These are phyloP conservation scores for Aspergillus taichungensis DNA, from an alignment of 495 filamentous ascomycete species.

Conservation along the genomic window DNA sequence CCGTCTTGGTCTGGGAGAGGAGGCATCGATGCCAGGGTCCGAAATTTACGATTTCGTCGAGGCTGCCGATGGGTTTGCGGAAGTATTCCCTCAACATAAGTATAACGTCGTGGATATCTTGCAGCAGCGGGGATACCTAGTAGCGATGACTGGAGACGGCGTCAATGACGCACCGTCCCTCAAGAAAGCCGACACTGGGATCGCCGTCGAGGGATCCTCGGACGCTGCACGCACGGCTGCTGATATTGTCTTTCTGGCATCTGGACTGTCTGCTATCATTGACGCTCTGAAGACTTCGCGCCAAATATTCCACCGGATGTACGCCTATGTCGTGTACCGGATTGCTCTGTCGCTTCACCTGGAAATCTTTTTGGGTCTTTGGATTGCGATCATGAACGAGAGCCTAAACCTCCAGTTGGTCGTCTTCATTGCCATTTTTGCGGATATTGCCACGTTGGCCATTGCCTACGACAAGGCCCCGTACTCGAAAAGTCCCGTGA, in stretches of 20 bases:
- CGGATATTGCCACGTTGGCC: constrained; percentile 84
- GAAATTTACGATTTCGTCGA: constrained; percentile 92
- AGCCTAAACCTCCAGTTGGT: constrained; percentile 77
- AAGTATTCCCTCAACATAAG: constrained; percentile 96
- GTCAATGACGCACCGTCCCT: constrained; percentile 95
- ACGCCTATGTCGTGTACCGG: constrained; percentile 93
- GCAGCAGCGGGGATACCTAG: constrained; percentile 87
- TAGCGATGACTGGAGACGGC: constrained; percentile 98
- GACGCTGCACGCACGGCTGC: constrained; percentile 88
- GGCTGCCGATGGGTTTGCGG: constrained; percentile 87
- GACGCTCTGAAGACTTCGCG: constrained; percentile 89
- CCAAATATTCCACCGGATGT: constrained; percentile 96
- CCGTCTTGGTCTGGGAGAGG: constrained; percentile 71
- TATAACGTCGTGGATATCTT: constrained; percentile 95
- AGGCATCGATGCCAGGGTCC: constrained; percentile 85
- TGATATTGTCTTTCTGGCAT: constrained; percentile 88
- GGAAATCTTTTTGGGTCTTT: constrained; percentile 81
- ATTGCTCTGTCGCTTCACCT: constrained; percentile 87
- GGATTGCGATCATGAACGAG: constrained; percentile 80
- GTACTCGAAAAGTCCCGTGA: constrained; percentile 76
- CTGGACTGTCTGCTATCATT: constrained; percentile 87
- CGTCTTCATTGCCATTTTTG: constrained; percentile 91
- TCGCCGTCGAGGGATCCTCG: constrained; percentile 88
- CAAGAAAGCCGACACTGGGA: constrained; percentile 84
- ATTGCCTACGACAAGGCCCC: constrained; percentile 93